phyloP scores from a whole-genome alignment of 75 land plant species.

The Pinus albicaulis region DNA sequence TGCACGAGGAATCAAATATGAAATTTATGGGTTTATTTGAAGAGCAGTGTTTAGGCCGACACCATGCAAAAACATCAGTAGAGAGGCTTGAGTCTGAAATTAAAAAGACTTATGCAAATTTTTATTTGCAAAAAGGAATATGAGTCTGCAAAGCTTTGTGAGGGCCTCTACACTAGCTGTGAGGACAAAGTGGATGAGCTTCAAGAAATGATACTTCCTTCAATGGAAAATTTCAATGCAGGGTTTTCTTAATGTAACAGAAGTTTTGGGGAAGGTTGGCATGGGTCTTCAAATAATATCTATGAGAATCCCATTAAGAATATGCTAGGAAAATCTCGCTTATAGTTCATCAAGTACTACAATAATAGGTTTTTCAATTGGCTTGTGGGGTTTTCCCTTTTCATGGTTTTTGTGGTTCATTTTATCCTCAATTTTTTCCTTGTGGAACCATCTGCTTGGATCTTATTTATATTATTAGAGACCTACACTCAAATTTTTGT shows the following conservation, averaged over 20 bases:
- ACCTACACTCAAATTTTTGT: conserved; percentile 80
- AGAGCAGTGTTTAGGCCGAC: conserved; percentile 74
- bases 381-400: too few species aligned
- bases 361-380: too few species aligned
- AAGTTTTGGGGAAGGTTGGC: conserved; percentile 60
- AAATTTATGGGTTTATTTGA: conserved; percentile 57
- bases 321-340: neutral
- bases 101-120: conserved; percentile 46
- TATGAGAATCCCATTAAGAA: conserved; percentile 68
- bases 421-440: too few species aligned
- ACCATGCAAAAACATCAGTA: conserved; percentile 60
- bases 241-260: conserved; percentile 70
- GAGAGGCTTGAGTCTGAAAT: conserved; percentile 52
- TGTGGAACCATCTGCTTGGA: conserved; percentile 37
- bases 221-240: conserved; percentile 86
- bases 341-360: too few species aligned
- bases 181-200: conserved; percentile 85
- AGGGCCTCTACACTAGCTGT: conserved; percentile 51
- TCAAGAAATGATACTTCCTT: conserved; percentile 76
- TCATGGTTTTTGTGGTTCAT: too few species aligned
- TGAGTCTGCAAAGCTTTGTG: conserved; percentile 71
- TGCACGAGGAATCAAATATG: conserved; percentile 35
- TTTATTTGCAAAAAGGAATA: conserved; percentile 42
- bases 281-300: conserved; percentile 65
- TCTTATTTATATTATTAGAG: conserved; percentile 77